These are phyloP conservation scores for Strobilomyces confusus DNA, from an alignment of 768 basidiomycete species.

Conservation along the genomic window DNA sequence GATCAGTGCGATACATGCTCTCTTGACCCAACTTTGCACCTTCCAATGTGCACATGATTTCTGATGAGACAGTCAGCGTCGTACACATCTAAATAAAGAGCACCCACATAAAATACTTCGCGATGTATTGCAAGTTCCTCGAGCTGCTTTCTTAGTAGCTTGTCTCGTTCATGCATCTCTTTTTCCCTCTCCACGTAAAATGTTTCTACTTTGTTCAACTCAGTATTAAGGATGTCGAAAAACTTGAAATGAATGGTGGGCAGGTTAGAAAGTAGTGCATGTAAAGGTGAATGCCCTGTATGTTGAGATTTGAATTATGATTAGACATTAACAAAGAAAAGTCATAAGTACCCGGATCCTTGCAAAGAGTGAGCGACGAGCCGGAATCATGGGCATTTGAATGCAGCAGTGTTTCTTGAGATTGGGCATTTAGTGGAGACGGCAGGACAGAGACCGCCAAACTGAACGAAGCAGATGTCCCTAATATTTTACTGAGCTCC, in stretches of 20 bases:
- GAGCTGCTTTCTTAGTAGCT: conserved; percentile 61
- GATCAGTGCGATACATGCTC: not conserved
- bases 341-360: conserved; percentile 13
- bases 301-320: not conserved
- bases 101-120: conserved; percentile 48
- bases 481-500: conserved; percentile 1
- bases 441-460: not conserved
- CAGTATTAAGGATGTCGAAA: conserved; percentile 69
- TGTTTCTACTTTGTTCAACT: conserved; percentile 80
- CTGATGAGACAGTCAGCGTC: conserved; percentile 9
- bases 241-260: conserved; percentile 63
- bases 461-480: not conserved
- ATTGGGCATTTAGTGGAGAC: not conserved
- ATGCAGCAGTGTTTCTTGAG: not conserved
- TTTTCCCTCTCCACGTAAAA: conserved; percentile 77
- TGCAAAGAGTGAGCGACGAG: not conserved
- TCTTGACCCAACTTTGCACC: conserved; percentile 13
- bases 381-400: not conserved
- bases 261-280: conserved; percentile 50
- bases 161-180: conserved; percentile 48
- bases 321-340: not conserved
- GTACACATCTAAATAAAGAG: conserved; percentile 8
- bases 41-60: conserved; percentile 8
- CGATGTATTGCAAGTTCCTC: conserved; percentile 70
- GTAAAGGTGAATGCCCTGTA: conserved; percentile 33